phyloP scores from a whole-genome alignment of 345 rosid genomes.

The Gossypium raimondii region DNA sequence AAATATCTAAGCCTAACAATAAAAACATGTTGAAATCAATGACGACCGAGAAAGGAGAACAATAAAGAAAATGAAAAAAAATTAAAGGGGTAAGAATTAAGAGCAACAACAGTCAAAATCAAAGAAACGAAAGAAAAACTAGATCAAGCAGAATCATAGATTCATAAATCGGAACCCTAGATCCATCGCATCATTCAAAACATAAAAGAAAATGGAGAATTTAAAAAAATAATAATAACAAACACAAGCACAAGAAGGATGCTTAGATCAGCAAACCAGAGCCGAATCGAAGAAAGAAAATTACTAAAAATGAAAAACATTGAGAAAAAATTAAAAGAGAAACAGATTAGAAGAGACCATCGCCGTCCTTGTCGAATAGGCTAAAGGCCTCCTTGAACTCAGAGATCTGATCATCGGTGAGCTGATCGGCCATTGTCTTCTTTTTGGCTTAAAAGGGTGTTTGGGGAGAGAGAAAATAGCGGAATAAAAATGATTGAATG shows the following conservation, averaged over 20 bases:
- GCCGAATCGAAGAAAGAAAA: neutral
- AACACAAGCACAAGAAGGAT: neutral
- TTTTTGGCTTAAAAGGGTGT: neutral
- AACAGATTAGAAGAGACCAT: conserved; percentile 4
- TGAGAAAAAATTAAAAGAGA: no score
- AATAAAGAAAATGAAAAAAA: no score
- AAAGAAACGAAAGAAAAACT: neutral
- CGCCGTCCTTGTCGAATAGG: conserved; percentile 25
- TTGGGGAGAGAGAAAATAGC: conserved; percentile 1
- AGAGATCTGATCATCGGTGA: conserved; percentile 24
- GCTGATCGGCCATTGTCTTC: conserved; percentile 23
- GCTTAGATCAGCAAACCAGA: conserved; percentile 11
- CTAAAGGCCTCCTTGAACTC: conserved; percentile 25
- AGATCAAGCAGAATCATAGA: no score
- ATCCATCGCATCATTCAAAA: neutral
- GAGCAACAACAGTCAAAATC: neutral
- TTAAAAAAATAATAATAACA: neutral
- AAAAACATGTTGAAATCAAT: neutral
- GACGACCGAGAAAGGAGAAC: no score
- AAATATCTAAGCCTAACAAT: neutral
- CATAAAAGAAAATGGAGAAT: neutral
- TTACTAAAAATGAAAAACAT: neutral
- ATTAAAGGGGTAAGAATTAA: neutral
- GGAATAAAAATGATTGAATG: neutral
- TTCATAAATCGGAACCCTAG: neutral